phyloP scores from a whole-genome alignment of 2,329 filamentous ascomycete genomes.

The Scorias spongiosa region DNA sequence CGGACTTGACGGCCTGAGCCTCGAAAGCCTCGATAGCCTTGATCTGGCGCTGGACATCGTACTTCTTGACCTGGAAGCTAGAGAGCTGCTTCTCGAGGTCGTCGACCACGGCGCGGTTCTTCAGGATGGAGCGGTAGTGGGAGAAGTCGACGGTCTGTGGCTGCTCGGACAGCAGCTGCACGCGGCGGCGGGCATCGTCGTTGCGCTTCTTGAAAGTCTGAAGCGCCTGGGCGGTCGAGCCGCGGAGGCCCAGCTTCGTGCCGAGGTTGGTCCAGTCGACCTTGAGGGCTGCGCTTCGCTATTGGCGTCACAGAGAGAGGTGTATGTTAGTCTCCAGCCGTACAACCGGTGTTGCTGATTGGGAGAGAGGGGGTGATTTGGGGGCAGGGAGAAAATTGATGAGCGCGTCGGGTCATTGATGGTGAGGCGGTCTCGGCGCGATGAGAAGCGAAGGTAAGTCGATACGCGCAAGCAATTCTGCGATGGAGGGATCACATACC shows the following conservation, averaged over 20 bases:
- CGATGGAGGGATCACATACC: not conserved
- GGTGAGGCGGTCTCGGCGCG: too few relatives aligned
- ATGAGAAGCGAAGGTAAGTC: too few relatives aligned
- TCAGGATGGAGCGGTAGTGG: conserved; percentile 79
- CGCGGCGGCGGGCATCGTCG: conserved; percentile 92
- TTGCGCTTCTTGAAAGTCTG: conserved; percentile 99
- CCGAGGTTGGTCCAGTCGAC: conserved; percentile 97
- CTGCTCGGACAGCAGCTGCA: conserved; percentile 69
- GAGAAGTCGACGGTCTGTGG: conserved; percentile 81
- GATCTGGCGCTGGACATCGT: conserved; percentile 85
- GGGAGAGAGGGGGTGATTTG: too few relatives aligned
- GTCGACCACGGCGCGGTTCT: conserved; percentile 90
- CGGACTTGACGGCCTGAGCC: conserved; percentile 91
- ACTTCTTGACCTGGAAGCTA: conserved; percentile 79
- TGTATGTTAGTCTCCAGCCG: conserved; percentile 1
- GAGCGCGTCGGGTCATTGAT: too few relatives aligned
- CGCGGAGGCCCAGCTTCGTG: conserved; percentile 86
- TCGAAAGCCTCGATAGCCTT: conserved; percentile 98
- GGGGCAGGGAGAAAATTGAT: too few relatives aligned
- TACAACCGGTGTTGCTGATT: too few relatives aligned
- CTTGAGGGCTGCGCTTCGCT: conserved; percentile 98
- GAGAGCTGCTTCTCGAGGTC: conserved; percentile 96
- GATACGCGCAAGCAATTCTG: not conserved
- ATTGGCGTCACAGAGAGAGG: conserved; percentile 15
- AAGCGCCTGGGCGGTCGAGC: conserved; percentile 80